Conservation (phyloP, 2,329 filamentous ascomycete genomes). For the Nemania sp. region DNA sequence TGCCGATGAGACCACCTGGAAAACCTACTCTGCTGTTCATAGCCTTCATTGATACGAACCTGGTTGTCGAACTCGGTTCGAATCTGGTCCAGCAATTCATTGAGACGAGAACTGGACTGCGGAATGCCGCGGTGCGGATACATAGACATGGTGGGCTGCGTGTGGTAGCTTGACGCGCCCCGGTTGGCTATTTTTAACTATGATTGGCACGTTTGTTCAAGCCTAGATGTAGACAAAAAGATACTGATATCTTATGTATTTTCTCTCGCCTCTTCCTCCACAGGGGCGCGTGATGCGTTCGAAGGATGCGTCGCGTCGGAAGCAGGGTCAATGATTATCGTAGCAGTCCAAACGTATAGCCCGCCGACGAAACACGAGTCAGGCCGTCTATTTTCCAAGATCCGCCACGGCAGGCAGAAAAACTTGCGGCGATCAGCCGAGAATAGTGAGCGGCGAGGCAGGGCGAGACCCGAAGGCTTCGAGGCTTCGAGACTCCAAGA, state of each 20-base stretch:
- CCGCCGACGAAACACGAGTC: neutral
- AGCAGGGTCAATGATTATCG: conserved; percentile 7
- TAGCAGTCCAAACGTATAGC: neutral
- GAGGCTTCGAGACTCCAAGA: conserved; percentile 21
- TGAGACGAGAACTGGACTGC: conserved; percentile 68
- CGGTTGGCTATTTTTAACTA: neutral
- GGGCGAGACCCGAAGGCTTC: conserved; percentile 25
- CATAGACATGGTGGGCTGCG: conserved; percentile 65
- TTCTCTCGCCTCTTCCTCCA: neutral
- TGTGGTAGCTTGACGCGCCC: conserved; percentile 1
- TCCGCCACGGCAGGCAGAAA: neutral
- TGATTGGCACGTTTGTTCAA: neutral
- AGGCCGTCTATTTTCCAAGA: neutral
- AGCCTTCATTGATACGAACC: conserved; percentile 78
- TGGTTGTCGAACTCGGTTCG: conserved; percentile 89
- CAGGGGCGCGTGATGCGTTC: neutral
- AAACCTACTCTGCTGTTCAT: conserved; percentile 89
- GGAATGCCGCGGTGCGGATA: conserved; percentile 89
- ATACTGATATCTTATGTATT: neutral
- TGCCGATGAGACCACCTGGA: neutral
- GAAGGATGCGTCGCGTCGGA: conserved; percentile 16
- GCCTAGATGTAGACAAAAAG: neutral
- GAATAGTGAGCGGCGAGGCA: conserved; percentile 29
- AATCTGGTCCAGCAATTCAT: conserved; percentile 89
- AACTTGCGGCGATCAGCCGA: conserved; percentile 18